Base-by-base conservation (phyloP, 2,329 filamentous ascomycete genomes). In the Cordyceps militaris region DNA sequence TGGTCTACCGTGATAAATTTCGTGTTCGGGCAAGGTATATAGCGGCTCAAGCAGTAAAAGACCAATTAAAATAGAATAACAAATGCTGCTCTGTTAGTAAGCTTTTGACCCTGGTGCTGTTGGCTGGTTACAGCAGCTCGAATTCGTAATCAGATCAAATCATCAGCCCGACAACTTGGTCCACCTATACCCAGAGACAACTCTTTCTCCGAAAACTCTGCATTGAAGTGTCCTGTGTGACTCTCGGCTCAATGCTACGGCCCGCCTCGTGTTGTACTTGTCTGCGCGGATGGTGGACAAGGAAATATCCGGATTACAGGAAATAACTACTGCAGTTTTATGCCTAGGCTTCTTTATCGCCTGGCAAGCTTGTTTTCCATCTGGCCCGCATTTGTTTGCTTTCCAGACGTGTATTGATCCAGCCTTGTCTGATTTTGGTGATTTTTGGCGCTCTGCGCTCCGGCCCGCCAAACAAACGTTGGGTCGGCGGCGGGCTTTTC, bases 1-100 rank as follows among this genome's bases (percentile, higher is more conserved):
- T 52, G 89, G 89, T 4, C 64, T 74, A 14, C 32, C 54, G 19
- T 61, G 56, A 38, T 16, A 16, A 16, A 4, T 7, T 34, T 21
- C 10, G 10, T 26, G 23, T 21, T 4, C 3, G 19, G 19, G 26
- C 13, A 42, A 26, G 13, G 8, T 21, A 14, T 1, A 8, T 6
- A 2, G n/a, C n/a, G 19, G 4, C 28, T 32, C 13, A 14, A 32
- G 23, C 13, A 36, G 21, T 21, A n/a, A 14, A 42, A 51, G 51
- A 44, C 32, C 51, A 52, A 24, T 10, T 26, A 43, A 24, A 56
- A 23, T 6, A 50, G 34, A 21, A 42, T 8, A 42, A 42, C 19
- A 40, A 7, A 40, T n/a, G n/a, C n/a, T n/a, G n/a, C n/a, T n/a
- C n/a, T n/a, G n/a, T n/a, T n/a, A 13, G 34, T 14, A 36, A 36